A percentile compares a stretch with the other conserved stretches of the same genome.
Conservation (phyloP, 2,329 filamentous ascomycete species). For the Byssothecium circinans region DNA sequence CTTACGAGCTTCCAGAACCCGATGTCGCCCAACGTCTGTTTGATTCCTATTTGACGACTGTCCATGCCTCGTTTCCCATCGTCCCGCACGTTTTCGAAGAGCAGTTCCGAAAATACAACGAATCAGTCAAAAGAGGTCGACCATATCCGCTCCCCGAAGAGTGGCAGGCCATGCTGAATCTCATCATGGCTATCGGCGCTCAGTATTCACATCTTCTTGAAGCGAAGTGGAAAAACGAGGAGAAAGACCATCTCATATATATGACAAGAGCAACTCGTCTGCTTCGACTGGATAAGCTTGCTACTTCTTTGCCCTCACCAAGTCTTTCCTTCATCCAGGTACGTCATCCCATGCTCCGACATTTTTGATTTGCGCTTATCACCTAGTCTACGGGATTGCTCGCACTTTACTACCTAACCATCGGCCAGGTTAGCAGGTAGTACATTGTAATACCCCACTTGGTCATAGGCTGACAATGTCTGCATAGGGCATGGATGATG, state of each 20-base stretch:
- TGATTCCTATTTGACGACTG: constrained; percentile 33
- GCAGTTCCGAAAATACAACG: constrained; percentile 9
- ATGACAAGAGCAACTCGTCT: constrained; percentile 27
- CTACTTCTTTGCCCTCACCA: constrained; percentile 31
- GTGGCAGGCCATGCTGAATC: constrained; percentile 41
- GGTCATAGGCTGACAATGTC: constrained; percentile 3
- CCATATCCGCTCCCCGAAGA: constrained; percentile 5
- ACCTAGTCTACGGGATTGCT: constrained; percentile 37
- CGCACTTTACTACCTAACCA: constrained; percentile 42
- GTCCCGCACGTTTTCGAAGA: constrained; percentile 12
- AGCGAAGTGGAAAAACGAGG: constrained; percentile 21
- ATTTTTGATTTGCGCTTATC: constrained; percentile 18
- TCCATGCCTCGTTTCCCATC: constrained; percentile 32
- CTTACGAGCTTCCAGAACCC: constrained; percentile 28
- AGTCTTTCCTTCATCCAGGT: constrained; percentile 19
- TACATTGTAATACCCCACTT: too few relatives aligned
- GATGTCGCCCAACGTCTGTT: constrained; percentile 29
- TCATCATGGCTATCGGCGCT: constrained; percentile 45
- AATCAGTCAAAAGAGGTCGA: constrained; percentile 1
- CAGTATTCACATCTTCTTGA: constrained; percentile 33
- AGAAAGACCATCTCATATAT: constrained; percentile 36
- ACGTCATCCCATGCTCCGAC: not conserved
- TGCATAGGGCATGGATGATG: constrained; percentile 40
- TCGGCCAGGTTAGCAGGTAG: constrained; percentile 44
- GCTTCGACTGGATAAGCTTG: constrained; percentile 18